phyloP scores from a whole-genome alignment of 225 moss, liverwort and hornwort genomes.

The Physcomitrium patens region DNA sequence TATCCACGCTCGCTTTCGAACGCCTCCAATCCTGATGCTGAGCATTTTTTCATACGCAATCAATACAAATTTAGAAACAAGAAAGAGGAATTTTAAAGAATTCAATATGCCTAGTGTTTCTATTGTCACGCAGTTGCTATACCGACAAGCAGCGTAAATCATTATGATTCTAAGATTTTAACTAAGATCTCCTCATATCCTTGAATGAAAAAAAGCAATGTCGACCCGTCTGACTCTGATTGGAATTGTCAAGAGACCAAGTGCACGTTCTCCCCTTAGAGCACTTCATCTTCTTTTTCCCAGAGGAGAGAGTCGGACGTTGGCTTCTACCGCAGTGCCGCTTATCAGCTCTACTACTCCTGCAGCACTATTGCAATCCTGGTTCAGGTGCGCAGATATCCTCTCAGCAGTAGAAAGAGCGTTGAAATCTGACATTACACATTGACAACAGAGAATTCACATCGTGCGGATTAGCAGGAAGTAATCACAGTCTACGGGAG shows the following conservation, averaged over 20 bases:
- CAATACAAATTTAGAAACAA: not conserved
- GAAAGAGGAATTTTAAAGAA: not conserved
- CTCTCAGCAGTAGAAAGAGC: slow-evolving; percentile 17
- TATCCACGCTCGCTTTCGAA: slow-evolving; percentile 6
- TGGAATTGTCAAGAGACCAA: not conserved
- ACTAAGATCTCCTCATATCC: not conserved
- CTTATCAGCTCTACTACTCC: slow-evolving; percentile 77
- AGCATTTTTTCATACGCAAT: slow-evolving; percentile 13
- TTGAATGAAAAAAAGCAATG: slow-evolving; percentile 3
- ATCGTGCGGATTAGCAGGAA: slow-evolving; percentile 59
- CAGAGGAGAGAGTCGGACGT: slow-evolving; percentile 79
- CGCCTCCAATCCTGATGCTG: slow-evolving; percentile 2
- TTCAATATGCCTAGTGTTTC: not conserved
- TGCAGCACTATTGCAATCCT: slow-evolving; percentile 78
- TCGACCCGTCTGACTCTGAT: not conserved
- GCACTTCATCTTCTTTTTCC: slow-evolving; percentile 6
- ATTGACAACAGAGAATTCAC: slow-evolving; percentile 13
- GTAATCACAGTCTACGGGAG: slow-evolving; percentile 62
- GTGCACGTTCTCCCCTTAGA: slow-evolving; percentile 1
- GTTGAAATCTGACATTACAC: slow-evolving; percentile 4
- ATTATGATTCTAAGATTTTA: not conserved
- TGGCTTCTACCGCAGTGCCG: slow-evolving; percentile 75
- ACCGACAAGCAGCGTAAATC: slow-evolving; percentile 7
- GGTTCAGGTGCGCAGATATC: slow-evolving; percentile 63
- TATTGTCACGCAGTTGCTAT: not conserved